Base-by-base conservation (phyloP, 2,329 filamentous ascomycete genomes). In the Colletotrichum simmondsii region DNA sequence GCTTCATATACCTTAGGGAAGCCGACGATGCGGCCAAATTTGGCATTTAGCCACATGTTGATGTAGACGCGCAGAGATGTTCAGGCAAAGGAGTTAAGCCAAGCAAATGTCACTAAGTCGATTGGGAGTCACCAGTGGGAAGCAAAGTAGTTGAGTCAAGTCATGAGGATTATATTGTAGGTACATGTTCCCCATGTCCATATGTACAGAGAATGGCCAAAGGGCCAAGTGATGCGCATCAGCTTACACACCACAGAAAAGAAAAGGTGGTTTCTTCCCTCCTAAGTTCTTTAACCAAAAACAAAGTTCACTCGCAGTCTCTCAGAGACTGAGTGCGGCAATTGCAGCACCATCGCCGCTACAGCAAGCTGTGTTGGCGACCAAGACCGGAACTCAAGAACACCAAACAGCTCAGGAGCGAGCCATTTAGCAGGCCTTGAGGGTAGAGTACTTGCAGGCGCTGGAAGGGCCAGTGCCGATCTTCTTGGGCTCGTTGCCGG, bases 401-500 rank as follows among this genome's bases (percentile, higher is more conserved):
- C 30, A 54, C 52, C 2, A 12, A 19, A 22, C 12, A 4, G 35
- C 42, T 19, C 19, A 42, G 37, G 5, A 52, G 59, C 60, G 46
- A 65, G 60, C 30, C 72, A 70, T 70, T 69, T 72, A 74, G 69
- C 72, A 74, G n/a, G 72, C 53, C 72, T 65, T 65, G 72, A 69
- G 22, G 57, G 46, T 46, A 52, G 72, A 54, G 69, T 62, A 72
- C 69, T 74, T 74, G 72, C 72, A 74, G 14, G 64, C 24, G 42
- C 4, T 0, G 14, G 24, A 37, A 32, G 57, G 2, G 42, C 72
- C 72, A 12, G 49, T 22, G 14, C 14, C 3, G 49, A 69, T n/a
- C 65, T 74, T 68, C 72, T 74, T 74, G 72, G 72, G 72, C 72
- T 74, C 73, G 58, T 74, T 49, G 71, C 73, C 73, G 54, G 71